These are phyloP conservation scores for Neurospora africana DNA, from an alignment of 495 filamentous ascomycete genomes.

Conservation along the genomic window DNA sequence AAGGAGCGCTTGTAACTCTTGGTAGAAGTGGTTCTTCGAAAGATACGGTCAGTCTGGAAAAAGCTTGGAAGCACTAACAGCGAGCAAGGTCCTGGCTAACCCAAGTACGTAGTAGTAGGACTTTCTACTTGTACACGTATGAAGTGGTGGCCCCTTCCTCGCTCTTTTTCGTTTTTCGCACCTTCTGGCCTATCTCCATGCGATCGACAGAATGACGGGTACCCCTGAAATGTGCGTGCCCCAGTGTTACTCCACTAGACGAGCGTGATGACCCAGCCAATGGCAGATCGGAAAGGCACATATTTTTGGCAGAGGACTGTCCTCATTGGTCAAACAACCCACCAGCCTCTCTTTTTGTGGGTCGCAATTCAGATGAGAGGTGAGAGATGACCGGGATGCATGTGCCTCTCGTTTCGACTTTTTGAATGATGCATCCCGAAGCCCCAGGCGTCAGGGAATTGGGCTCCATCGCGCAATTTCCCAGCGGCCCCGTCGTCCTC, in stretches of 20 bases:
- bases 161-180: constrained; percentile 1
- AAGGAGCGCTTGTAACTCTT: neutral
- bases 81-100: neutral
- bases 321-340: constrained; percentile 13
- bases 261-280: constrained; percentile 13
- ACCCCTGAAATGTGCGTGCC: constrained; percentile 21
- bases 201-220: constrained; percentile 13
- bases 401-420: neutral
- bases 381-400: neutral
- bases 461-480: neutral
- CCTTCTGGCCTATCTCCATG: constrained; percentile 1
- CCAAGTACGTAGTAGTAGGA: neutral
- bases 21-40: neutral
- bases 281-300: neutral
- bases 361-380: constrained; percentile 7
- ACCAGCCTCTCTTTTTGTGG: constrained; percentile 3
- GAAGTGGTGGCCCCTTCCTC: neutral
- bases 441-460: neutral
- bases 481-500: neutral
- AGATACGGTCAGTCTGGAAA: neutral
- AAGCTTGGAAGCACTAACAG: neutral
- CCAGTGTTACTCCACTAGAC: constrained; percentile 3
- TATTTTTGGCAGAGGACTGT: constrained; percentile 4
- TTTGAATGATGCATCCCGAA: neutral
- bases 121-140: neutral